phyloP scores from a whole-genome alignment of 2,329 filamentous ascomycete species.

The Neonectria hederae region DNA sequence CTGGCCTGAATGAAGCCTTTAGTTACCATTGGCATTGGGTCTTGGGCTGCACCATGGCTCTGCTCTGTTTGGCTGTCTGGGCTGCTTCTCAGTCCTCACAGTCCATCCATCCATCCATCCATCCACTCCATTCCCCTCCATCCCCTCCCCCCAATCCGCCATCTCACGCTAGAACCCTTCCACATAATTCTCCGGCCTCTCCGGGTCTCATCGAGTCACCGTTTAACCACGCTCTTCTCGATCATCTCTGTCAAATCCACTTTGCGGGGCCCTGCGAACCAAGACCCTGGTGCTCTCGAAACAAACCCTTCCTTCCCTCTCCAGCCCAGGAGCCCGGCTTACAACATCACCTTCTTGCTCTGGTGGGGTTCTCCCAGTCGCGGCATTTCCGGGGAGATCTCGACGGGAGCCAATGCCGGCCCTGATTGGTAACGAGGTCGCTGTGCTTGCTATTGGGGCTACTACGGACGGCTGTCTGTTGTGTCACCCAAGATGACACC shows the following conservation, averaged over 20 bases:
- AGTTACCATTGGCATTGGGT: too few relatives aligned
- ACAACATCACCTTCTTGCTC: slow-evolving; percentile 4
- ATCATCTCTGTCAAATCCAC: slow-evolving; percentile 5
- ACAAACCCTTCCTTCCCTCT: not conserved
- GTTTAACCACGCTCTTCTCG: slow-evolving; percentile 6
- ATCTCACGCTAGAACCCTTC: slow-evolving; percentile 22
- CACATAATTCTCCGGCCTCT: slow-evolving; percentile 25
- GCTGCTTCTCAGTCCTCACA: slow-evolving; percentile 12
- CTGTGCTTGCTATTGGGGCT: slow-evolving; percentile 14
- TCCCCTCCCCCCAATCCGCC: too few relatives aligned
- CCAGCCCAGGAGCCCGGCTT: not conserved
- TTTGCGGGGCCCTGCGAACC: not conserved
- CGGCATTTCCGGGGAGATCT: slow-evolving; percentile 40
- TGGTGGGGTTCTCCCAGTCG: slow-evolving; percentile 36
- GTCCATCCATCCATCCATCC: too few relatives aligned
- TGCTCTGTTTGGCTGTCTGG: too few relatives aligned
- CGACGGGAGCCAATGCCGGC: slow-evolving; percentile 16
- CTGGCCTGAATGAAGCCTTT: not conserved
- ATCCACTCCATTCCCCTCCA: not conserved
- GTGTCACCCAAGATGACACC: not conserved
- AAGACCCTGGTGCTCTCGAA: slow-evolving; percentile 10
- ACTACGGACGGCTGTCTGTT: not conserved
- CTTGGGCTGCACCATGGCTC: not conserved
- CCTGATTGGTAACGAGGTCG: slow-evolving; percentile 24
- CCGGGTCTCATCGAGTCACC: slow-evolving; percentile 14